Evolutionary conservation across 2,329 filamentous ascomycete species (phyloP).

Genomic region (Alternaria metachromatica): DNA sequence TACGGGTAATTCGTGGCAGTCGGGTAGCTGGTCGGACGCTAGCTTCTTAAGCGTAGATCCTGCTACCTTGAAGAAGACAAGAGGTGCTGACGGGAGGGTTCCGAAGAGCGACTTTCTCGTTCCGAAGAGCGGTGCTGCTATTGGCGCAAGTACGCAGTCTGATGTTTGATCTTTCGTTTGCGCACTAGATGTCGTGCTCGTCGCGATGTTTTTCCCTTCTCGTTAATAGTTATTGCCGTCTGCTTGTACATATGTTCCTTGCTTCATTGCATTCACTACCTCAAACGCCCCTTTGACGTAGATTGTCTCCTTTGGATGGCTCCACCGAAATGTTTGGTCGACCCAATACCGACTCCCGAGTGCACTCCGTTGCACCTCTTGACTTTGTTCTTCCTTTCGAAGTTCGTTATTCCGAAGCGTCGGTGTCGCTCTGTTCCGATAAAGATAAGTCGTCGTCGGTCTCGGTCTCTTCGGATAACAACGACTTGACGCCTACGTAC

Average conservation of each 20-base stretch:
- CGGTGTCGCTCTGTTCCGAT: too few relatives aligned
- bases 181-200: background rate
- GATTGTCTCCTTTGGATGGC: background rate
- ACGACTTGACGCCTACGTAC: background rate
- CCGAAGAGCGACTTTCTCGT: slow-evolving; percentile 53
- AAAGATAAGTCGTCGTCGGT: too few relatives aligned
- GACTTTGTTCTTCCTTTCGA: too few relatives aligned
- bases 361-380: background rate
- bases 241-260: background rate
- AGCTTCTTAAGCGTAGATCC: slow-evolving; percentile 50
- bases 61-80: slow-evolving; percentile 44
- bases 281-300: background rate
- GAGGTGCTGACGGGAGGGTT: slow-evolving; percentile 50
- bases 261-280: background rate
- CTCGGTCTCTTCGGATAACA: background rate
- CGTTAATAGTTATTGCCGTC: background rate
- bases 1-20: slow-evolving; percentile 55
- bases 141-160: slow-evolving; percentile 49
- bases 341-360: background rate
- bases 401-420: background rate
- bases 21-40: slow-evolving; percentile 48
- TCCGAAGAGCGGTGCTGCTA: slow-evolving; percentile 44
- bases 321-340: background rate
- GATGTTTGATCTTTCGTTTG: slow-evolving; percentile 1
- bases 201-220: background rate